Conservation (phyloP, 768 basidiomycete species). For the Podaxis sp. region DNA sequence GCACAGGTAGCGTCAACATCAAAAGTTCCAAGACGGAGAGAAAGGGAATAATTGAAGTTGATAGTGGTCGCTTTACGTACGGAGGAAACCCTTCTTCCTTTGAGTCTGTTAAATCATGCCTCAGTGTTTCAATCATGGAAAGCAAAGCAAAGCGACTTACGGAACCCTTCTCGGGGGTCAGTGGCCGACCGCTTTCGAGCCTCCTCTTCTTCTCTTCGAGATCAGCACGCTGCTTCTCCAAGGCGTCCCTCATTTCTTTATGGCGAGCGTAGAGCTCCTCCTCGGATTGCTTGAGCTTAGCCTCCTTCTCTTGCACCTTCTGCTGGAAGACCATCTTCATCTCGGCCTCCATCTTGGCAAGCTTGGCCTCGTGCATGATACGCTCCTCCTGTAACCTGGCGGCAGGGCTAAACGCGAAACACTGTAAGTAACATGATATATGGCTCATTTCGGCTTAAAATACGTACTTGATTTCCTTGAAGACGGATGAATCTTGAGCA, state of each 20-base stretch:
- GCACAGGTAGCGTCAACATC: conserved; percentile 30
- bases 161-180: conserved; percentile 91
- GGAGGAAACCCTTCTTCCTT: conserved; percentile 77
- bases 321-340: conserved; percentile 99
- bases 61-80: conserved; percentile 47
- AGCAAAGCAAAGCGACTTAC: conserved; percentile 46
- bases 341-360: conserved; percentile 99
- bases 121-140: conserved; percentile 19
- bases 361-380: conserved; percentile 92
- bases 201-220: conserved; percentile 98
- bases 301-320: conserved; percentile 99
- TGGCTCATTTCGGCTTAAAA: neutral
- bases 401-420: conserved; percentile 67
- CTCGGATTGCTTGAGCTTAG: conserved; percentile 98
- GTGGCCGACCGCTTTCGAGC: conserved; percentile 90
- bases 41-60: conserved; percentile 25
- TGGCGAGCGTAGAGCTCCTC: conserved; percentile 98
- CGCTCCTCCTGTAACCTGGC: conserved; percentile 96
- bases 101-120: conserved; percentile 40
- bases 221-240: conserved; percentile 94
- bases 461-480: conserved; percentile 98
- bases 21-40: conserved; percentile 23
- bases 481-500: conserved; percentile 94
- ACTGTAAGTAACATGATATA: conserved; percentile 16
- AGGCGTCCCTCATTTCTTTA: conserved; percentile 99